phyloP scores from a whole-genome alignment of 2,329 filamentous ascomycete species.

The Fusarium ambrosium region DNA sequence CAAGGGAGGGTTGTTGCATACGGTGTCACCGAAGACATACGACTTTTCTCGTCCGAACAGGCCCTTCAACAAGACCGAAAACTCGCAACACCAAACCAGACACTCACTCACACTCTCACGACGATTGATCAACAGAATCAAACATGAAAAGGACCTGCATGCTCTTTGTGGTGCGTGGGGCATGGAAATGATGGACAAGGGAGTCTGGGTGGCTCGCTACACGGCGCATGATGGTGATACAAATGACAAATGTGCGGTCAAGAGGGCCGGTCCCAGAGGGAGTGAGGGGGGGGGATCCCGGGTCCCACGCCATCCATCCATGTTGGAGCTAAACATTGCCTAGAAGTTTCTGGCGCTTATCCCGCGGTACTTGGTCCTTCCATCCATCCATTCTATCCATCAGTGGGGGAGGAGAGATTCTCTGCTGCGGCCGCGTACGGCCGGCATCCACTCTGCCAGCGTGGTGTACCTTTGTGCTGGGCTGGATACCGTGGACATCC shows the following conservation, averaged over 20 bases:
- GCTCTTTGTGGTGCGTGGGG: conserved; percentile 35
- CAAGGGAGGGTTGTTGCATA: neutral
- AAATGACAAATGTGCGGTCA: conserved; percentile 16
- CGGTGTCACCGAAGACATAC: neutral
- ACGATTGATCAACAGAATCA: neutral
- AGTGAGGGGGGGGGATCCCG: neutral
- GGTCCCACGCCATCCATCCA: neutral
- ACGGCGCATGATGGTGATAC: conserved; percentile 1
- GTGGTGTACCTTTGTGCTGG: neutral
- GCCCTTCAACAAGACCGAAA: neutral
- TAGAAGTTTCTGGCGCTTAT: conserved; percentile 43
- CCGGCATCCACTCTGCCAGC: neutral
- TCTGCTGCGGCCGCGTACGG: neutral
- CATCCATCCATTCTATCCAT: neutral
- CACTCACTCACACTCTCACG: neutral
- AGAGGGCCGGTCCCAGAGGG: neutral
- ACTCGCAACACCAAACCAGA: neutral
- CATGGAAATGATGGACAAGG: conserved; percentile 10
- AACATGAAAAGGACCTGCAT: conserved; percentile 27
- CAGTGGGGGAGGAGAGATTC: neutral
- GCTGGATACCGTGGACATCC: neutral
- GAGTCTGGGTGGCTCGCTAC: conserved; percentile 4
- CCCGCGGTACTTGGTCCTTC: conserved; percentile 22
- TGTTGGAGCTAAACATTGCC: conserved; percentile 19
- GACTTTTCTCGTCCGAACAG: neutral